Base-by-base conservation (phyloP, 2,329 filamentous ascomycete genomes). In the Fusarium nanum region DNA sequence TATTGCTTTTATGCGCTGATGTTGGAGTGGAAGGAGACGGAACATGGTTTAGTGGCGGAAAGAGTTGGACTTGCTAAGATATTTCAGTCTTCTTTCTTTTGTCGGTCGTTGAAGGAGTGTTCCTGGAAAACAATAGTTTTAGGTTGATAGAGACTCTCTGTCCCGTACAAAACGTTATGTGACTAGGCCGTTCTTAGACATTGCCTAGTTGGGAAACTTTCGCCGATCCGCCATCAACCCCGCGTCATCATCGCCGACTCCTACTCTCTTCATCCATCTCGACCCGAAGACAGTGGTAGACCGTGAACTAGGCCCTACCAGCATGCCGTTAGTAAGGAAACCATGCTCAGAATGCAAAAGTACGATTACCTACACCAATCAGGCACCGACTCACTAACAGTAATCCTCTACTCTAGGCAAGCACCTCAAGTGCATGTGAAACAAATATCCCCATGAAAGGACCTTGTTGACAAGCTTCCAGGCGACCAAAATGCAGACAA, bases 281-380 rank as follows among this genome's bases (percentile, higher is more conserved):
- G 6, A 2, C 11, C 3, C 7, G 2, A 10, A 3, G 7, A 2
- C 11, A 22, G 1, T 18, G 3, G 7, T 5, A 11, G 5, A 0
- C 6, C 5, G 0, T 2, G 16, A 2, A n/a, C 16, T 6, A 11
- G 28, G 18, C 7, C 8, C 7, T 10, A 27, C 28, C 7, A 23
- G 7, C 5, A 74, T 74, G 72, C 62, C 57, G 2, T 41, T 37
- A 18, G 18, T 61, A 10, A 74, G 63, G 2, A 73, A 65, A 5
- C 72, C 72, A 1, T 74, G 70, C 22, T 9, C 62, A 3, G 72
- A 74, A 45, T 74, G 72, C 42, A 74, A 70, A 64, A 48, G 71
- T 65, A 28, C 2, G 27, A 1, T 27, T 22, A 5, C 22, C 27
- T 27, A 5, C 27, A 27, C 27, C 10, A 27, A 27, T 27, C 27